A percentile compares a stretch with the other conserved stretches of the same genome.
phyloP scores from a whole-genome alignment of 441 rosid genomes.

The Eutrema salsugineum region DNA sequence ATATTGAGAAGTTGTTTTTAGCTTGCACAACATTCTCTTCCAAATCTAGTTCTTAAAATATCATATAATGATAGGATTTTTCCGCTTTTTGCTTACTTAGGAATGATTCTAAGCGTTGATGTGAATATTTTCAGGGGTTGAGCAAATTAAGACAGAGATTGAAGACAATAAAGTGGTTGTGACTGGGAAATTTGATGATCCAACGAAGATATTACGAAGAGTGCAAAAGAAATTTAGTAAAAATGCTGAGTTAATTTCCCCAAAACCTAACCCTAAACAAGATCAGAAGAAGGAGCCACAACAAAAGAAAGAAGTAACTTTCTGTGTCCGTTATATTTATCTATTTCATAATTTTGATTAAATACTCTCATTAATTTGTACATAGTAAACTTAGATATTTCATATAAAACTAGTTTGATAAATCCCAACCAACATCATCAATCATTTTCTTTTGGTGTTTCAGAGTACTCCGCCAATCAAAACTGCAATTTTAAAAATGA shows the following conservation, averaged over 20 bases:
- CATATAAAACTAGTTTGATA: not conserved
- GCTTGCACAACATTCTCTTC: not conserved
- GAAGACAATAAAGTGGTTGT: constrained; percentile 47
- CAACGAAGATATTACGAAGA: constrained; percentile 44
- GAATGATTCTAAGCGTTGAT: not conserved
- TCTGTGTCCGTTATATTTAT: not conserved
- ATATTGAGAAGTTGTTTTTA: not conserved
- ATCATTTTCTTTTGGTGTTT: not conserved
- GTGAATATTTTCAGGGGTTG: constrained; percentile 45
- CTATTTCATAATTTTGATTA: not conserved
- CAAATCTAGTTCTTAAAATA: not conserved
- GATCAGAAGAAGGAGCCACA: constrained; percentile 27
- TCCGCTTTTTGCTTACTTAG: not conserved
- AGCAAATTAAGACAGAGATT: constrained; percentile 43
- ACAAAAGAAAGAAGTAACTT: constrained; percentile 35
- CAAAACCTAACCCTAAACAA: constrained; percentile 34
- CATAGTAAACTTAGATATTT: not conserved
- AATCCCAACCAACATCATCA: not conserved
- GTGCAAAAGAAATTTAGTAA: constrained; percentile 52
- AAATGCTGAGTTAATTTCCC: constrained; percentile 51
- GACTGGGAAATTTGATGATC: constrained; percentile 53
- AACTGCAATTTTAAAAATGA: constrained; percentile 40
- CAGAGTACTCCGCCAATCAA: constrained; percentile 37
- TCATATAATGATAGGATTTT: not conserved
- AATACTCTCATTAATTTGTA: not conserved